These are phyloP conservation scores for Juncus effusus DNA, from an alignment of 176 grass and related monocot genomes.

Conservation along the genomic window DNA sequence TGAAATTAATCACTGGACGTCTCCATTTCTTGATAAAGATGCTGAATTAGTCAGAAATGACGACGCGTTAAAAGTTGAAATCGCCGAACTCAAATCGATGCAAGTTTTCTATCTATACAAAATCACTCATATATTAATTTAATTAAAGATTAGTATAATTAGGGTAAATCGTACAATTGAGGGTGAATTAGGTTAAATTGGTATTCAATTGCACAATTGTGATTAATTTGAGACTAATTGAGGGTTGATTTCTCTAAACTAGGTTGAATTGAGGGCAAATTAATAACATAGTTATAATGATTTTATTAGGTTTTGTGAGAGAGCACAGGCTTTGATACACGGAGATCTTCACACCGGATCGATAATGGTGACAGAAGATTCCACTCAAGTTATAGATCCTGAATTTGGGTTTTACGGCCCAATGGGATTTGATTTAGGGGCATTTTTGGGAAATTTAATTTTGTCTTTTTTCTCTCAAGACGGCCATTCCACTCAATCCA, in stretches of 20 bases:
- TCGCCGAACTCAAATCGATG: slow-evolving; percentile 70
- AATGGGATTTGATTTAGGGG: slow-evolving; percentile 95
- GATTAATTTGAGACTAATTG: background rate
- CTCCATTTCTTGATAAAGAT: slow-evolving; percentile 69
- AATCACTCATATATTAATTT: background rate
- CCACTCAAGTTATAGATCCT: slow-evolving; percentile 90
- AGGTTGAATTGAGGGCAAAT: background rate
- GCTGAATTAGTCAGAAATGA: slow-evolving; percentile 61
- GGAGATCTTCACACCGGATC: slow-evolving; percentile 94
- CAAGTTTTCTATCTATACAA: slow-evolving; percentile 21
- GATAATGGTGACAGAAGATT: slow-evolving; percentile 77
- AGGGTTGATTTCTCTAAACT: background rate
- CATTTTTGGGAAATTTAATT: slow-evolving; percentile 88
- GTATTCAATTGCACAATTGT: background rate
- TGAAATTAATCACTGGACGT: slow-evolving; percentile 68
- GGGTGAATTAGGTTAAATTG: background rate
- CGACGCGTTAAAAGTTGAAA: slow-evolving; percentile 60
- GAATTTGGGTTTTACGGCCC: slow-evolving; percentile 91
- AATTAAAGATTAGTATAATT: background rate
- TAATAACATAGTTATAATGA: background rate
- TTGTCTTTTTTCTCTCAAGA: slow-evolving; percentile 89
- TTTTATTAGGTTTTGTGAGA: slow-evolving; percentile 78
- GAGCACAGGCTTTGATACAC: slow-evolving; percentile 90
- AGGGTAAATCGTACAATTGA: background rate
- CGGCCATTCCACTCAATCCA: slow-evolving; percentile 64